Conservation (phyloP, 495 filamentous ascomycete genomes). For the Lophium mytilinum region DNA sequence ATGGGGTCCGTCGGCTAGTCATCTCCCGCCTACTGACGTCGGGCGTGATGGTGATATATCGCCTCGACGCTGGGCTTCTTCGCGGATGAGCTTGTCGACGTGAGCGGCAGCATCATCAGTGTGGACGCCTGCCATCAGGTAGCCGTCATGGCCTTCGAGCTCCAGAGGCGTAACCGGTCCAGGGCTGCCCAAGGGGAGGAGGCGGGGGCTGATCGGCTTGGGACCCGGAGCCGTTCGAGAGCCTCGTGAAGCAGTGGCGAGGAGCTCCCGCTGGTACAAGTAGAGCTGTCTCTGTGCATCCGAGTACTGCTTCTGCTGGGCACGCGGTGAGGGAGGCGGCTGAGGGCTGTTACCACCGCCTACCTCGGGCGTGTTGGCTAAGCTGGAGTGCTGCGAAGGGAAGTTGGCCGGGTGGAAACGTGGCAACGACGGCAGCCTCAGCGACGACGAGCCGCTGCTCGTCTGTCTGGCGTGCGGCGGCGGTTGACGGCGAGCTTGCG, state of each 20-base stretch:
- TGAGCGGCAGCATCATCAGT: slow-evolving; percentile 13
- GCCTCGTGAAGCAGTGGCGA: slow-evolving; percentile 13
- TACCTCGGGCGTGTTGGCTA: slow-evolving; percentile 22
- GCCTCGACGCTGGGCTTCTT: slow-evolving; percentile 32
- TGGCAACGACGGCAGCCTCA: slow-evolving; percentile 34
- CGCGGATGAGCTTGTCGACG: slow-evolving; percentile 32
- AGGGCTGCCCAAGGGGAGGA: slow-evolving; percentile 32
- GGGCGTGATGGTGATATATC: slow-evolving; percentile 42
- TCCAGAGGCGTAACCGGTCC: slow-evolving; percentile 36
- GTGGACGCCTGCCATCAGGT: slow-evolving; percentile 24
- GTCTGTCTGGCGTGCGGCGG: slow-evolving; percentile 9
- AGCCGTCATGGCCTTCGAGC: slow-evolving; percentile 30
- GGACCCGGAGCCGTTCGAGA: neutral
- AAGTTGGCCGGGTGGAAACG: slow-evolving; percentile 39
- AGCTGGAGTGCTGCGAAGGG: slow-evolving; percentile 25
- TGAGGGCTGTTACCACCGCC: slow-evolving; percentile 22
- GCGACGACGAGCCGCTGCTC: slow-evolving; percentile 15
- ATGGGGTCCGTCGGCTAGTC: slow-evolving; percentile 5
- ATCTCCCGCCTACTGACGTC: slow-evolving; percentile 17
- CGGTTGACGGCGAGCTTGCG: slow-evolving; percentile 16
- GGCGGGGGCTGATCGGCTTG: slow-evolving; percentile 30
- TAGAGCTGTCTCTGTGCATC: slow-evolving; percentile 35
- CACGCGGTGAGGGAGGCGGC: slow-evolving; percentile 27
- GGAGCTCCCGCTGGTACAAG: slow-evolving; percentile 31
- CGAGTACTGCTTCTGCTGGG: slow-evolving; percentile 28